These are phyloP conservation scores for Capsicum rhomboideum DNA, from an alignment of 257 asterid species.

Conservation along the genomic window DNA sequence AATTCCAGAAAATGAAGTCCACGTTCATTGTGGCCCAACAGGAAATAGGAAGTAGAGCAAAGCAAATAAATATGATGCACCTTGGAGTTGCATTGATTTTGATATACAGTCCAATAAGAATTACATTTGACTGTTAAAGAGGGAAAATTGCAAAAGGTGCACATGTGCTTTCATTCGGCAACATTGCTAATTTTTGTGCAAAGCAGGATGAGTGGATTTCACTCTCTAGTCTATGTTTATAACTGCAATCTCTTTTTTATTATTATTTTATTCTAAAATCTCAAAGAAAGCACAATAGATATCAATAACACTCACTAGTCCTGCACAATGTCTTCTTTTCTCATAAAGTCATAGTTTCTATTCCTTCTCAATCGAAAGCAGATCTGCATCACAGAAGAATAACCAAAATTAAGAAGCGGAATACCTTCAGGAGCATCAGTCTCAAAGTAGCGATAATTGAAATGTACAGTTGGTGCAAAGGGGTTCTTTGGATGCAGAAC, in stretches of 20 bases:
- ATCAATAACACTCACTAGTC: background rate
- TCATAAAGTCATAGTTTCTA: background rate
- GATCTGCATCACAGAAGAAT: background rate
- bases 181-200: background rate
- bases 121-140: background rate
- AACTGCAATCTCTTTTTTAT: background rate
- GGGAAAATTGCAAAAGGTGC: background rate
- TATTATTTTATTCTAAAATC: background rate
- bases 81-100: background rate
- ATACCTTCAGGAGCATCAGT: constrained; percentile 94
- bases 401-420: background rate
- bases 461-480: constrained; percentile 98
- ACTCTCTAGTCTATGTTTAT: background rate
- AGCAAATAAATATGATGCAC: background rate
- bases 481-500: constrained; percentile 97
- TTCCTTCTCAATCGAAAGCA: background rate
- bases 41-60: background rate
- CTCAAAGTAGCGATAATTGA: constrained; percentile 94
- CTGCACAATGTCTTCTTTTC: background rate
- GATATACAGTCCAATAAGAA: background rate
- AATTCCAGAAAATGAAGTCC: background rate
- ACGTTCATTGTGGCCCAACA: background rate
- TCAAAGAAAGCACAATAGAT: background rate
- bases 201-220: background rate
- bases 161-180: background rate